Base-by-base conservation (phyloP, 2,329 filamentous ascomycete species). In the Claviceps quebecensis region DNA sequence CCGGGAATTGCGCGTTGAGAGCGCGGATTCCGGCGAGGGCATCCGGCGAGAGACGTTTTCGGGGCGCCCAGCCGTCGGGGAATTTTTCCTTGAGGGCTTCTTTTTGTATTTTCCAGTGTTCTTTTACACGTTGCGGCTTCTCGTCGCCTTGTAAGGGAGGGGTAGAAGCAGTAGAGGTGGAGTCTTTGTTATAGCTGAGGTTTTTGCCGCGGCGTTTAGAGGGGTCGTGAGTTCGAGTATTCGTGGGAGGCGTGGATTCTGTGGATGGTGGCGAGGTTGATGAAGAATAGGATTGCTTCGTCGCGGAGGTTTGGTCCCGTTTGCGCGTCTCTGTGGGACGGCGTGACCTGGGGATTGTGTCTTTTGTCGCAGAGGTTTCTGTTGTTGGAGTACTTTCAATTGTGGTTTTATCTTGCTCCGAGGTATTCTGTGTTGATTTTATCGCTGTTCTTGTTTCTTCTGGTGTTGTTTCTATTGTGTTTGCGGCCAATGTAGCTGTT, bases 41-140 rank as follows among this genome's bases (percentile, higher is more conserved):
- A 66, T 97, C 91, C 0, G 93, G 93, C 0, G 93, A 97, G 9
- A 98, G 76, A 53, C 83, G 83, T 67, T 95, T 96, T 47, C 78
- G 77, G 34, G 93, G 91, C 29, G 76, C 75, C 90, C 91, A 98
- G 9, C 83, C 81, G 7, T 83, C 78, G 1, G 80, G 80, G 57
- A 96, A 93, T 62, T 97, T 98, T 54, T 78, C 67, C 59, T 83
- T 78, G 38, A 94, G 68, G 0, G 81, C 84, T 1, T 70, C 71
- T 64, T 95, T 96, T 57, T 96, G 85, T 14, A 78, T 65, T 63
- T 79, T 75, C 93, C 93, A 97, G 3, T 61, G 54, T 56, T 82
- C 76, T 23, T 45, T 49, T 19, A 3, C 7, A 14, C 14, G 43
- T 16, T 19, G 14, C 22, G 22, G 22, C 22, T 22, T 19, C 22